Base-by-base conservation (phyloP, 805 yeast genomes). In the Lipomyces orientalis region DNA sequence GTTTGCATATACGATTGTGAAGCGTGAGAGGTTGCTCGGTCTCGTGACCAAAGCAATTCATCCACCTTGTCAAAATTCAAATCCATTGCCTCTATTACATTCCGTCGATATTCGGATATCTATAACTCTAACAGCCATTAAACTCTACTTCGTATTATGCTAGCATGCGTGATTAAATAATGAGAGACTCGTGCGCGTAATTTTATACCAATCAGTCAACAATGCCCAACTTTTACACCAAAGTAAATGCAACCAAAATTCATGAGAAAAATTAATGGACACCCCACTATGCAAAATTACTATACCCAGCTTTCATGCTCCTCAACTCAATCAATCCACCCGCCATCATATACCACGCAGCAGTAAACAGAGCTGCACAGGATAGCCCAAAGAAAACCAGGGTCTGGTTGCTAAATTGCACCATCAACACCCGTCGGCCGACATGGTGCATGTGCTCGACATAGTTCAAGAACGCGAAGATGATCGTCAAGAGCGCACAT, bases 321-420 rank as follows among this genome's bases (percentile, higher is more conserved):
- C 22, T 43, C 19, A 0, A 9, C 49, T 43, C 10, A 12, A 43
- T 43, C 49, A 69, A 34, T 7, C 61, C 71, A 19, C 65, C 71
- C 6, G 68, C 68, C 72, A 69, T 67, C 71, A 67, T 67, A 34
- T 67, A 67, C 12, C 55, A 67, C 22, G 56, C 19, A 1, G 71
- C 72, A 7, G 46, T 60, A 49, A 69, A 56, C 35, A 65, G 56
- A 4, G 71, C 71, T 2, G 55, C 54, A 19, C 62, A 60, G 5
- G 68, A 63, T 9, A 67, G 51, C 2, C 43, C 58, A 51, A 67
- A 66, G 29, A 69, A 69, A 10, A 64, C 22, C 16, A 67, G 51
- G 6, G 55, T 33, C 54, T 67, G 68, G 71, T 66, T 64, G 25
- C 63, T 69, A 34, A 68, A 67, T 49, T 69, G 70, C 12, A 69